These are phyloP conservation scores for Carpinus viminea DNA, from an alignment of 306 rosid genomes.

Conservation along the genomic window DNA sequence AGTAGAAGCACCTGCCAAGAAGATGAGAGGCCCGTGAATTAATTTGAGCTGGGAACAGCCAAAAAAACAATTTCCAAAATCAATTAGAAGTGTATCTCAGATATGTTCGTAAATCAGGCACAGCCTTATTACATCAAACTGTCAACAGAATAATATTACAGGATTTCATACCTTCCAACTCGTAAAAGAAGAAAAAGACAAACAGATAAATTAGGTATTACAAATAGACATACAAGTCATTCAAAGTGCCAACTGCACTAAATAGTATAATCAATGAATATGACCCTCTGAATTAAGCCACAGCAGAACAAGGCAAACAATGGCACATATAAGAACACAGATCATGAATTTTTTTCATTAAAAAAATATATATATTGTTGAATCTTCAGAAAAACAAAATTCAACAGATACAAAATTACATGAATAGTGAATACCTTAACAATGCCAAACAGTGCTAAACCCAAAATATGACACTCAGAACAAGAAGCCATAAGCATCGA, in stretches of 20 bases:
- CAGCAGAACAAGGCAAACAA: background rate
- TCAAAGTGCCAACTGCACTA: background rate
- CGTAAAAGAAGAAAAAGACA: background rate
- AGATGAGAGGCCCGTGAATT: slow-evolving; percentile 9
- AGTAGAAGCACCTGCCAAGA: slow-evolving; percentile 81
- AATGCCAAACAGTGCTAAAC: too few species aligned
- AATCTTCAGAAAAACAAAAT: too few species aligned
- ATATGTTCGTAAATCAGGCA: background rate
- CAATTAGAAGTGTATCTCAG: slow-evolving; percentile 4
- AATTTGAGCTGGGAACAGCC: background rate
- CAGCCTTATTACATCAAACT: background rate
- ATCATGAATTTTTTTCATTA: background rate
- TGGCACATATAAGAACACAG: background rate
- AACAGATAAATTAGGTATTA: background rate
- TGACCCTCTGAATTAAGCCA: background rate
- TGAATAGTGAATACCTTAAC: too few species aligned
- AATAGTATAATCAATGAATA: background rate
- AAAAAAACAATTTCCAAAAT: background rate
- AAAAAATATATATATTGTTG: too few species aligned
- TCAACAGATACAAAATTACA: too few species aligned
- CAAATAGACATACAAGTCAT: background rate
- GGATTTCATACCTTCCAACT: background rate
- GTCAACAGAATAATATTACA: background rate
- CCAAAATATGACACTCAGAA: background rate
- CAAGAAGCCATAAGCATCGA: background rate